A percentile compares a stretch with the other conserved stretches of the same genome.
phyloP scores from a whole-genome alignment of 164 flowering plant genomes.

The Magnolia changhungtana region DNA sequence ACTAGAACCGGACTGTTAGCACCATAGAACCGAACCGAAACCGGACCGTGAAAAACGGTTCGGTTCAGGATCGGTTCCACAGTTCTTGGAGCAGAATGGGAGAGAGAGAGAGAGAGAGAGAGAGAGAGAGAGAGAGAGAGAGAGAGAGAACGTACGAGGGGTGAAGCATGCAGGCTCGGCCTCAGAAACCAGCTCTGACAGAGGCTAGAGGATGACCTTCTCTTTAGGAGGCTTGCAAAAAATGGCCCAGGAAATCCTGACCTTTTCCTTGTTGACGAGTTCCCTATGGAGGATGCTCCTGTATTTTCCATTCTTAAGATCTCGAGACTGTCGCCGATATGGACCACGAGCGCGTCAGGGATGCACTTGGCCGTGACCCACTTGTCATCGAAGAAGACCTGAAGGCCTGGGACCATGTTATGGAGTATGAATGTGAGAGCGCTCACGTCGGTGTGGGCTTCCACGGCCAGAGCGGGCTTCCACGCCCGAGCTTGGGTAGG shows the following conservation, averaged over 20 bases:
- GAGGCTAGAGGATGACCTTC: slow-evolving; percentile 70
- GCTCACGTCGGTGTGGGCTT: slow-evolving; percentile 87
- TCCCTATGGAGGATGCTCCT: slow-evolving; percentile 89
- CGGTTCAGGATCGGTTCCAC: too few species aligned
- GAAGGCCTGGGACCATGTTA: slow-evolving; percentile 98
- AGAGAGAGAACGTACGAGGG: slow-evolving; percentile 74
- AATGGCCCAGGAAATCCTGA: slow-evolving; percentile 92
- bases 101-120: too few species aligned
- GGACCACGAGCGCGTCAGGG: slow-evolving; percentile 79
- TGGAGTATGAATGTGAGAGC: slow-evolving; percentile 88
- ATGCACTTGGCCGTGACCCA: slow-evolving; percentile 94
- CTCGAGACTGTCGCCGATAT: slow-evolving; percentile 86
- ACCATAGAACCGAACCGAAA: too few species aligned
- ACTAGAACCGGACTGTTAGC: too few species aligned
- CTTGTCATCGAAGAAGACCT: slow-evolving; percentile 55
- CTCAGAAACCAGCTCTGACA: slow-evolving; percentile 69
- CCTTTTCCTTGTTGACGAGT: slow-evolving; percentile 87
- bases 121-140: too few species aligned
- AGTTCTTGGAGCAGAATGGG: too few species aligned
- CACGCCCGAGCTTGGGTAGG: too few species aligned
- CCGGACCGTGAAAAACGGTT: too few species aligned
- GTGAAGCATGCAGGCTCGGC: slow-evolving; percentile 60
- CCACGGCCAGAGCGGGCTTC: slow-evolving; percentile 82
- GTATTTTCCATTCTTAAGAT: slow-evolving; percentile 85
- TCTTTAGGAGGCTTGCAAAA: slow-evolving; percentile 94